Percentiles rank a stretch among this genome's conserved stretches.
These are phyloP conservation scores for Poa pratensis DNA, from an alignment of 176 grass and related monocot species.

Conservation along the genomic window DNA sequence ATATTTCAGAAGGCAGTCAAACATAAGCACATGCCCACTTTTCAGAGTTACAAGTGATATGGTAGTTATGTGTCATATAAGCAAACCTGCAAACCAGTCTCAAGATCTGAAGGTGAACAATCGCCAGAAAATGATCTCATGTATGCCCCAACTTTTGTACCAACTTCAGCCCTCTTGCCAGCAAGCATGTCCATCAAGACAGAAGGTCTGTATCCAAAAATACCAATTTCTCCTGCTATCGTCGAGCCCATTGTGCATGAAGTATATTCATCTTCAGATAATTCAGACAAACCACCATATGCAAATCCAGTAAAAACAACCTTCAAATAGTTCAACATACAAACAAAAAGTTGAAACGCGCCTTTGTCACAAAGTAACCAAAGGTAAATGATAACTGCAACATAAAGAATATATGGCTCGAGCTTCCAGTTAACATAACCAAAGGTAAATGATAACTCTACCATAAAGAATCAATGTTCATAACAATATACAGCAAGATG, in stretches of 20 bases:
- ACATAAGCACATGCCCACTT: constrained; percentile 39
- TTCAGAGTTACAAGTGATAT: not conserved
- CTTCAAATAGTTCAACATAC: constrained; percentile 51
- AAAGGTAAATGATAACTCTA: constrained; percentile 21
- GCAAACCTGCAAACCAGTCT: constrained; percentile 93
- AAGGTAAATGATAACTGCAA: constrained; percentile 19
- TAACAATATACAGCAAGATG: constrained; percentile 17
- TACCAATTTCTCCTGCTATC: constrained; percentile 97
- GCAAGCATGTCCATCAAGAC: constrained; percentile 99
- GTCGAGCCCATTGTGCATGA: constrained; percentile 98
- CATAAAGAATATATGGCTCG: not conserved
- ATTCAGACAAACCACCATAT: constrained; percentile 95
- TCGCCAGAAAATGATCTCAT: constrained; percentile 98
- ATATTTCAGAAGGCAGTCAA: constrained; percentile 38
- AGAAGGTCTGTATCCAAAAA: constrained; percentile 95
- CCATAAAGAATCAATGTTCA: constrained; percentile 4
- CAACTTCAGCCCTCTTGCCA: constrained; percentile 99
- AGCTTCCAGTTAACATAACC: no score
- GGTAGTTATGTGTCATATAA: constrained; percentile 10
- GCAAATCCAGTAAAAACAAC: constrained; percentile 99
- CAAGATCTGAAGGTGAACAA: constrained; percentile 96
- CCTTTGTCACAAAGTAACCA: not conserved
- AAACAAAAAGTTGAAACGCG: constrained; percentile 32
- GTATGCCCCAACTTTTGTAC: constrained; percentile 95
- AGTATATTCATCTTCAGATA: constrained; percentile 95